A percentile compares a stretch with the other conserved stretches of the same genome.
Evolutionary conservation across 805 yeast genomes (phyloP).

Genomic region (Starmerella vitae): DNA sequence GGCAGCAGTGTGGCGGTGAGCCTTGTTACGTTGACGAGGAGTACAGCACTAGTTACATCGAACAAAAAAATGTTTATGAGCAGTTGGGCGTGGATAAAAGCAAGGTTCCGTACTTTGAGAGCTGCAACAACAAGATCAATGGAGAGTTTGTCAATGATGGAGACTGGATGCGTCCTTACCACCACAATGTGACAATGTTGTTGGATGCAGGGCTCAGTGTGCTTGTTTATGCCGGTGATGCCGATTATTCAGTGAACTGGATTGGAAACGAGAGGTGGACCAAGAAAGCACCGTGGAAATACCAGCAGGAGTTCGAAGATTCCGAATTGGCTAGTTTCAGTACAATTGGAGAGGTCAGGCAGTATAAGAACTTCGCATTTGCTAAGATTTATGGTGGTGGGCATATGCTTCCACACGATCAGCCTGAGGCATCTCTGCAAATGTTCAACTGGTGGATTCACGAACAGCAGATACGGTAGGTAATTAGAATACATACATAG

Average conservation of each 20-base stretch:
- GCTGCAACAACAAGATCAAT: constrained; percentile 52
- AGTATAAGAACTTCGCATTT: constrained; percentile 58
- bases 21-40: constrained; percentile 62
- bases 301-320: constrained; percentile 38
- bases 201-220: constrained; percentile 65
- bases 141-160: constrained; percentile 75
- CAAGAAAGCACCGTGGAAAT: constrained; percentile 51
- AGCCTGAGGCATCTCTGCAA: constrained; percentile 61
- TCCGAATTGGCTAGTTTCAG: constrained; percentile 29
- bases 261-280: constrained; percentile 86
- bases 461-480: too few species aligned
- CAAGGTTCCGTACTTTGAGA: constrained; percentile 26
- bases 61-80: constrained; percentile 57
- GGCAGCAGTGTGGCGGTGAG: constrained; percentile 55
- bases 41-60: constrained; percentile 65
- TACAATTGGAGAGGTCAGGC: constrained; percentile 56
- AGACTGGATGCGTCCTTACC: constrained; percentile 89
- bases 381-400: constrained; percentile 80
- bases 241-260: constrained; percentile 94
- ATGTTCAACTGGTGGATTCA: constrained; percentile 78
- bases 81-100: constrained; percentile 89
- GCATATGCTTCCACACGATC: constrained; percentile 93
- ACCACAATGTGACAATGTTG: constrained; percentile 49
- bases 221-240: constrained; percentile 86
- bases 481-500: not conserved